Base-by-base conservation (phyloP, 768 basidiomycete genomes). In the Sistotremastrum niveocremeum region DNA sequence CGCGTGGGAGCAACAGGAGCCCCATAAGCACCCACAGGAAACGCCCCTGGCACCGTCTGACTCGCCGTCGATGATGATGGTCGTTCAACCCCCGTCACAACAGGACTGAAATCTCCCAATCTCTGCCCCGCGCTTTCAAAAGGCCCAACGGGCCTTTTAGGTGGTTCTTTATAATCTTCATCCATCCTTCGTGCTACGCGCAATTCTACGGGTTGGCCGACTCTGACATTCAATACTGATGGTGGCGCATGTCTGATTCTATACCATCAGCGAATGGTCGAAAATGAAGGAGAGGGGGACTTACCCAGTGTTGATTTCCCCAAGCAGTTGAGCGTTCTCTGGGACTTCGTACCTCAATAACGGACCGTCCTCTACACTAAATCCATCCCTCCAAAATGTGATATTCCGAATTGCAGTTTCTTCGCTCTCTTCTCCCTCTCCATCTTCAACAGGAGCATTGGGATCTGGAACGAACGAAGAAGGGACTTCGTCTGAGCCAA, bases 311-410 rank as follows among this genome's bases (percentile, higher is more conserved):
- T 88, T 79, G 51, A 97, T 84, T 48, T 86, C 79, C 1, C 69
- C 67, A 5, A 98, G 66, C 7, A 89, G 62, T 45, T 72, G 70
- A 37, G 75, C 68, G 51, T 90, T 79, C 11, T 66, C 68, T 0
- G 87, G 85, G 50, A 91, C 78, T 47, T 85, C 82, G 58, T 95
- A 95, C 20, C 73, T 68, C 73, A 85, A 74, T 46, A 98, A 66
- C 32, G 81, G 79, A 4, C 90, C 88, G 51, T 90, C 87, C 56
- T 95, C 87, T 39, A 98, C 74, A 41, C 80, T 80, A 63, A 95
- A 97, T 0, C 95, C 95, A 49, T 97, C 75, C 37, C 79, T 73
- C 94, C 94, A 98, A 65, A 98, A 86, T 0, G 83, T 91, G 38
- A 98, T 66, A 46, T 75, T 72, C 6, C 94, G 79, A 41, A 79